Percentiles rank a stretch among this genome's conserved stretches.
Evolutionary conservation across 768 basidiomycete genomes (phyloP).

Genomic region (Fomitopsis serialis): DNA sequence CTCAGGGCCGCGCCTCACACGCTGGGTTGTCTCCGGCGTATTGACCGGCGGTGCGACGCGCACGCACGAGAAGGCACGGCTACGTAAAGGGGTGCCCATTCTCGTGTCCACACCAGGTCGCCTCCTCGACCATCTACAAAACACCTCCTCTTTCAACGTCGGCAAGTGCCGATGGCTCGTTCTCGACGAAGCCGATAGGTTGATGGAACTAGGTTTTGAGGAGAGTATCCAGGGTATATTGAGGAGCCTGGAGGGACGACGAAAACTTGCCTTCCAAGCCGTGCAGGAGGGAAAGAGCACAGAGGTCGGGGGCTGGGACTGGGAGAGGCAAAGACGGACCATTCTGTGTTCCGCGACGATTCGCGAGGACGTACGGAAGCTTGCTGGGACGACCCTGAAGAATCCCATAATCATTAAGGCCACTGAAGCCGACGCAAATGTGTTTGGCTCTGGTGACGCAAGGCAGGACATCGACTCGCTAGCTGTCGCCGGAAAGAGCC

Average conservation of each 20-base stretch:
- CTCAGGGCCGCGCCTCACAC: conserved; percentile 48
- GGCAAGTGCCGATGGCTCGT: conserved; percentile 95
- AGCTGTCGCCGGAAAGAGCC: conserved; percentile 22
- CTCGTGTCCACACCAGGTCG: conserved; percentile 95
- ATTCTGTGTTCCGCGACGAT: conserved; percentile 97
- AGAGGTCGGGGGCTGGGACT: conserved; percentile 85
- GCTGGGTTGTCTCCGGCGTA: conserved; percentile 92
- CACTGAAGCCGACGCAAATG: conserved; percentile 31
- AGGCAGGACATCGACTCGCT: conserved; percentile 14
- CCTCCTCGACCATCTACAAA: conserved; percentile 92
- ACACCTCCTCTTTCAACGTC: conserved; percentile 87
- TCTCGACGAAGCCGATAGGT: conserved; percentile 92
- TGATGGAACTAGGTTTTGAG: conserved; percentile 98
- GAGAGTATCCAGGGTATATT: conserved; percentile 91
- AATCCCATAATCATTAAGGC: conserved; percentile 84
- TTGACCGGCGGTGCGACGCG: conserved; percentile 93
- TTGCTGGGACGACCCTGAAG: conserved; percentile 77
- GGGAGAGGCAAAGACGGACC: conserved; percentile 72
- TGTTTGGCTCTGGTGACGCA: conserved; percentile 5
- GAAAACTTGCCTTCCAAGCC: conserved; percentile 65
- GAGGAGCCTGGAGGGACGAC: conserved; percentile 77
- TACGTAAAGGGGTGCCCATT: conserved; percentile 93
- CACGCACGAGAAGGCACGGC: conserved; percentile 90
- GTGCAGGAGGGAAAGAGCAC: conserved; percentile 57
- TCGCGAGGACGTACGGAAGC: conserved; percentile 87